A percentile compares a stretch with the other conserved stretches of the same genome.
phyloP scores from a whole-genome alignment of 176 grass and related monocot species.

The Pharus latifolius region DNA sequence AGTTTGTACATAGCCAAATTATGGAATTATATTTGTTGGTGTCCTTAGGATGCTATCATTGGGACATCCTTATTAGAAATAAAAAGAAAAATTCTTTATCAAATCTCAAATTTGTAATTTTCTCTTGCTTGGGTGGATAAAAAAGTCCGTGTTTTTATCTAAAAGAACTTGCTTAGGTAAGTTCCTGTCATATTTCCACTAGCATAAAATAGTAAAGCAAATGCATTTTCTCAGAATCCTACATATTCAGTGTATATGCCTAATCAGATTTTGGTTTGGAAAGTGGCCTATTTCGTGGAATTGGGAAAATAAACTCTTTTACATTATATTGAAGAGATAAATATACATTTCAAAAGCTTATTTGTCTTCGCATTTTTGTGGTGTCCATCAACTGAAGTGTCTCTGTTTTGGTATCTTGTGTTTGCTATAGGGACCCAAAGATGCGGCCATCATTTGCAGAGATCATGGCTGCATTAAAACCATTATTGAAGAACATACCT shows the following conservation, averaged over 20 bases:
- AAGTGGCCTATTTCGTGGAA: neutral
- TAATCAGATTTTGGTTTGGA: neutral
- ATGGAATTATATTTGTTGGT: neutral
- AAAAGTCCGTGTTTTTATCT: no score
- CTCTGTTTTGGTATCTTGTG: neutral
- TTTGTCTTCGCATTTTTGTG: neutral
- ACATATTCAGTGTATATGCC: neutral
- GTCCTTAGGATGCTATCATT: neutral
- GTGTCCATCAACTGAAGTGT: neutral
- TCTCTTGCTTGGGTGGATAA: neutral
- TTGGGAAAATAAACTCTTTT: neutral
- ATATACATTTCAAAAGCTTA: neutral
- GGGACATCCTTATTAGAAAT: neutral
- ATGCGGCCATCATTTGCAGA: slow-evolving; percentile 80
- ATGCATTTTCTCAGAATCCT: neutral
- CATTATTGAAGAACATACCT: slow-evolving; percentile 49
- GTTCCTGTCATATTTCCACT: neutral
- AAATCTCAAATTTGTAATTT: neutral
- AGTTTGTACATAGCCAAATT: neutral
- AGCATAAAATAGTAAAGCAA: slow-evolving; percentile 1
- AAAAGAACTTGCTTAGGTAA: no score
- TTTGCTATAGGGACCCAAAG: slow-evolving; percentile 63
- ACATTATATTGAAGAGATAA: neutral
- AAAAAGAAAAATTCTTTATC: neutral
- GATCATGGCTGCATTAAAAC: slow-evolving; percentile 75